Evolutionary conservation across 495 filamentous ascomycete species (phyloP), one percentile per base, ranked within the genome.

Genomic region (Friedmanniomyces endolithicus): DNA sequence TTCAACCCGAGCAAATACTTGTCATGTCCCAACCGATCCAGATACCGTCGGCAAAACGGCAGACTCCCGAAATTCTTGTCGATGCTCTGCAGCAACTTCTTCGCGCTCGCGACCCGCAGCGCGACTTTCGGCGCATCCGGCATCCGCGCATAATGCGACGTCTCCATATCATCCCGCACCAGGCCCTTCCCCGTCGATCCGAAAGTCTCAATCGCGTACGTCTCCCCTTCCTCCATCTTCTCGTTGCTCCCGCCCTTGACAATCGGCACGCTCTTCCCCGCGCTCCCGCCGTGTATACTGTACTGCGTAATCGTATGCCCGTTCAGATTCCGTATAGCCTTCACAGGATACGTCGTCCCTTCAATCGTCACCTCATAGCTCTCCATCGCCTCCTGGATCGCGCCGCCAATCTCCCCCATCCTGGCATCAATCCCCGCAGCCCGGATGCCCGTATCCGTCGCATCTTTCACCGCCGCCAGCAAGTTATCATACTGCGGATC

Each of bases 1-100:
- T 95, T 95, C 72, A 95, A 71, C 8, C 79, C 80, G 6, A 77
- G 71, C 23, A 81, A 60, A 62, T 84, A 84, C 50, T 78, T 75
- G 17, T 80, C 70, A 48, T 81, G 68, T 0, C 81, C 81, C 48
- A 83, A 68, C 29, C 81, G 74, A 58, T 84, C 81, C 33, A 84
- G 72, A 60, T 82, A 83, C 24, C 80, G 76, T 35, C 81, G 70
- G 54, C 74, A 80, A 55, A 80, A 84, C 9, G 79, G 78, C 51
- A 84, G 63, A 1, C 79, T 75, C 16, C 78, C 79, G 56, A 84
- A 84, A 55, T 83, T 83, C 51, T 80, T 78, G 19, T 76, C 77
- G 58, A 84, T 82, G 2, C 72, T 77, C 60, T 76, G 78, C 63
- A 78, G 65, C 11, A 84, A 66, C 46, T 71, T 75, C 65, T 75